Evolutionary conservation across 139 green algal species (phyloP).

Genomic region (Coelastrella sp.): DNA sequence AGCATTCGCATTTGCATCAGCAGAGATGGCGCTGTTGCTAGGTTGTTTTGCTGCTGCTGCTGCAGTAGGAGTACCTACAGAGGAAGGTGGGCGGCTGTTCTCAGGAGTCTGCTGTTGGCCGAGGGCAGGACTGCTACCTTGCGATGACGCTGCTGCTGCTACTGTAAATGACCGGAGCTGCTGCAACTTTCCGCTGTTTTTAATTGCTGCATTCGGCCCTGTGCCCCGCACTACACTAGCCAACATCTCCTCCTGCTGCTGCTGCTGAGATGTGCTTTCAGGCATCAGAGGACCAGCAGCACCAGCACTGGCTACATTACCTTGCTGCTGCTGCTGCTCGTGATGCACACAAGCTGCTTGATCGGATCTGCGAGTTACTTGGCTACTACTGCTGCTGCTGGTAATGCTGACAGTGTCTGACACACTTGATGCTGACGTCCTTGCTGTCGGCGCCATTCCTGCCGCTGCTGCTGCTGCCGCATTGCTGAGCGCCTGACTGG

Average conservation of each 20-base stretch:
- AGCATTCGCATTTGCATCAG: neutral
- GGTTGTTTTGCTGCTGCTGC: neutral
- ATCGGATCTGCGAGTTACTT: too few relatives aligned
- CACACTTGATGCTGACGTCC: neutral
- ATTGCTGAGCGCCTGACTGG: too few relatives aligned
- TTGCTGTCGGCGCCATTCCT: neutral
- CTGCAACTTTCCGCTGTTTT: neutral
- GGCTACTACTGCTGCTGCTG: neutral
- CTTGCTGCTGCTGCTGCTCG: neutral
- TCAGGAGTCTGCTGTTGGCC: too few relatives aligned
- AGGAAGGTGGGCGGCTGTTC: neutral
- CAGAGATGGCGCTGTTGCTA: neutral
- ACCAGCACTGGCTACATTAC: neutral
- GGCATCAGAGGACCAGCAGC: neutral
- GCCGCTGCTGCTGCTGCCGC: conserved; percentile 4
- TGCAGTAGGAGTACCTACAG: neutral
- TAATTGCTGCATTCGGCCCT: neutral
- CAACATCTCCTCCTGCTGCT: neutral
- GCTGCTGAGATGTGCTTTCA: neutral
- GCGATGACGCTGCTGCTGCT: neutral
- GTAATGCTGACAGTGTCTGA: too few relatives aligned
- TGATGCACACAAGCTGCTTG: too few relatives aligned
- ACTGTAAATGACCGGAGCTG: too few relatives aligned
- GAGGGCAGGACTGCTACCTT: neutral
- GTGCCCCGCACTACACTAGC: neutral